These are phyloP conservation scores for Clonostachys rhizophaga DNA, from an alignment of 2,329 filamentous ascomycete genomes.

Conservation along the genomic window DNA sequence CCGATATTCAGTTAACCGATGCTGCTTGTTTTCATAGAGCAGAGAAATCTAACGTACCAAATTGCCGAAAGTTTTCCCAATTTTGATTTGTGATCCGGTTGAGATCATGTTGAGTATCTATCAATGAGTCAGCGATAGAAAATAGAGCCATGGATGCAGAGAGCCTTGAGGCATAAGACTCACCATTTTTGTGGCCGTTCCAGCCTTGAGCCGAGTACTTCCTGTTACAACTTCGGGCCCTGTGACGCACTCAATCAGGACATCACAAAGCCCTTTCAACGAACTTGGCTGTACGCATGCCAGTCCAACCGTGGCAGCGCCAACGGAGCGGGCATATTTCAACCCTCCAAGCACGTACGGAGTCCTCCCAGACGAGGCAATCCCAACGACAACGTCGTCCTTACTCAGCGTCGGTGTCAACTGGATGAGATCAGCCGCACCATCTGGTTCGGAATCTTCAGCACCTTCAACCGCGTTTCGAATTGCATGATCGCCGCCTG, in stretches of 20 bases:
- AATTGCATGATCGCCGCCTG: constrained; percentile 7
- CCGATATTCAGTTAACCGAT: too few relatives aligned
- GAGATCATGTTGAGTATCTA: constrained; percentile 8
- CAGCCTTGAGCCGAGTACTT: constrained; percentile 38
- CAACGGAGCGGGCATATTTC: constrained; percentile 22
- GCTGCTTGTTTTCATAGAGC: too few relatives aligned
- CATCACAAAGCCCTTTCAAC: constrained; percentile 7
- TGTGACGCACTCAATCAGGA: constrained; percentile 27
- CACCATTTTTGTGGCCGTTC: constrained; percentile 36
- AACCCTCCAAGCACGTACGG: constrained; percentile 9
- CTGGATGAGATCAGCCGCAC: constrained; percentile 3
- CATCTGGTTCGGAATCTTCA: constrained; percentile 6
- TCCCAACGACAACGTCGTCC: constrained; percentile 8
- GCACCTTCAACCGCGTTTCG: constrained; percentile 10
- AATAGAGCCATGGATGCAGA: background rate
- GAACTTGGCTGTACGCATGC: constrained; percentile 21
- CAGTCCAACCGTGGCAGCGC: constrained; percentile 28
- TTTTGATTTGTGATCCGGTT: constrained; percentile 5
- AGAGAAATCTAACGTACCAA: constrained; percentile 1
- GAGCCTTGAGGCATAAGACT: background rate
- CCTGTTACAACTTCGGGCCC: constrained; percentile 37
- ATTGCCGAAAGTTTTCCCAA: constrained; percentile 8
- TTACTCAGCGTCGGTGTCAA: constrained; percentile 2
- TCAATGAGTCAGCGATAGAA: background rate
- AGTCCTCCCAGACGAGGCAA: constrained; percentile 9